Evolutionary conservation across 495 filamentous ascomycete genomes (phyloP), one percentile per base, ranked within the genome.

Genomic region (Cudoniella acicularis): DNA sequence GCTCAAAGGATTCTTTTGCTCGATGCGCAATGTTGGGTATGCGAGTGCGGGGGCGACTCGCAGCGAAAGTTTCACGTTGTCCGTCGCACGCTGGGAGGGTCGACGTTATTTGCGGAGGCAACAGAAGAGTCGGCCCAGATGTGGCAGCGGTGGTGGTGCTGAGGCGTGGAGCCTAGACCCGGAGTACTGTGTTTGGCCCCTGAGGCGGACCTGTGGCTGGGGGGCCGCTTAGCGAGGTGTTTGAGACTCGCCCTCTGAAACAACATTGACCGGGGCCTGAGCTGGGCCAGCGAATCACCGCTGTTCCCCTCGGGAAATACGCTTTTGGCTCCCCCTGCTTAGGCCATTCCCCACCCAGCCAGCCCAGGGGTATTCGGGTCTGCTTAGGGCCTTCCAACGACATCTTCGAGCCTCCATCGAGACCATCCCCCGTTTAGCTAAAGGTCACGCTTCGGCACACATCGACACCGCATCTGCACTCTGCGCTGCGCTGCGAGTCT

Each of bases 31-130:
- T 36, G 10, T 43, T 45, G 23, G 47, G 46, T 20, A 22, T 55
- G 27, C 30, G 52, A 25, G 43, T 21, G 52, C 18, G 49, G 52
- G 46, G 27, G 45, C 24, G 24, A 27, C 23, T 26, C 17, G 23
- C 49, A 48, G 45, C 26, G 49, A 62, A 57, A 60, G 64, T 66
- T 66, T 66, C 64, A 66, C 18, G 52, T 60, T 62, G 56, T 54
- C 45, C 27, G 40, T 57, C 48, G 49, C 60, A 57, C 11, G 52
- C 25, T 16, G 62, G 61, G 54, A 56, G 42, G 49, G 40, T 25
- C 25, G 22, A 50, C 53, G 58, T 51, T 46, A 52, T 65, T 59
- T 54, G 64, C 45, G 57, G 57, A 57, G 40, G 9, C 10, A 26
- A 40, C 46, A 42, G 36, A 21, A 20, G n/a, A 16, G 47, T 49